Evolutionary conservation across 768 basidiomycete genomes (phyloP), one percentile per base, ranked within the genome.

Genomic region (Lactifluus echinatus): DNA sequence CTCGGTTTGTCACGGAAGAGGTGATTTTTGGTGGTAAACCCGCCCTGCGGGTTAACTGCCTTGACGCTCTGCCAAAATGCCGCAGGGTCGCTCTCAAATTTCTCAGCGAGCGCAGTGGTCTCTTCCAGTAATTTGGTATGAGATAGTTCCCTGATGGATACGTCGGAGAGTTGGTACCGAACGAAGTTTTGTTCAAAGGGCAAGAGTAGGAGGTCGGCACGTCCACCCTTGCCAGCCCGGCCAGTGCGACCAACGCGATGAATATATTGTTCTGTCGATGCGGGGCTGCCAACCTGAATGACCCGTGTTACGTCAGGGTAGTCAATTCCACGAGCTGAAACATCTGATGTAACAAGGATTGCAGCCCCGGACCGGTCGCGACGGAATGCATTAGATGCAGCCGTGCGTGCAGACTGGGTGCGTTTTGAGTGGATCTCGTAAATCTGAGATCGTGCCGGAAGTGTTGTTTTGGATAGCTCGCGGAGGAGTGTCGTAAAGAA

Each of bases 271-370:
- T 91, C 86, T 10, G 79, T 70, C 1, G 71, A 75, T 6, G 72
- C 68, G 2, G 95, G 93, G 7, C 88, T 75, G 50, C 95, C 93
- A 50, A 99, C 75, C 69, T 97, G 96, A 62, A 98, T 87, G 59
- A 94, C 87, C 37, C 93, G 83, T 0, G 89, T 90, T 21, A 93
- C 88, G 19, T 80, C 82, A 8, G 91, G 91, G 68, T 94, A 95
- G 69, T 95, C 90, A 44, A 94, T 80, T 15, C 90, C 90, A 56
- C 91, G 81, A 21, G 91, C 90, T 28, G 89, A 93, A 5, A 95
- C 84, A 63, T 95, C 93, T 1, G 91, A 93, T 3, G 84, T 87
- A 63, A 96, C 75, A 50, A 95, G 79, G 29, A 96, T 73, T 2
- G 80, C 74, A 0, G 83, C 78, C 4, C 75, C 75, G 2, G 71